Evolutionary conservation across 768 basidiomycete species (phyloP), one percentile per base, ranked within the genome.

Genomic region (Leccinum subgranulosum): DNA sequence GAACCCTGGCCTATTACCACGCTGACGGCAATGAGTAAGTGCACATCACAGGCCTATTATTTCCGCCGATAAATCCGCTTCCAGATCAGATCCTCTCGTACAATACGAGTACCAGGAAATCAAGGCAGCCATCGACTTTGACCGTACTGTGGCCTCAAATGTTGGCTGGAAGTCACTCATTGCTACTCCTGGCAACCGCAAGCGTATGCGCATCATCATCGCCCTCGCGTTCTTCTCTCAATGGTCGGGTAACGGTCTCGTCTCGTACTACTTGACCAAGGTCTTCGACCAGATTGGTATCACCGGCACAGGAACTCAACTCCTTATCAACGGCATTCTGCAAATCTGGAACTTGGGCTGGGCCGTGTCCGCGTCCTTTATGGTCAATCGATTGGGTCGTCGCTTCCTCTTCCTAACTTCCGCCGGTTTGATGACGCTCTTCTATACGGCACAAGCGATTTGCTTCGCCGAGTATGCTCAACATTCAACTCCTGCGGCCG

Each of bases 191-290:
- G 91, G 90, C 52, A 93, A 93, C 79, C 76, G 83, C 61, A 85
- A 78, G 72, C 88, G 92, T 57, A 80, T 92, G 80, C 74, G 81
- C 55, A 87, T 92, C 70, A 87, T 92, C 70, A 69, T 88, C 60
- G 86, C 86, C 49, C 76, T 92, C 55, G 88, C 87, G 49, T 88
- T 88, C 80, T 90, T 92, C 80, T 90, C 88, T 3, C 87, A 90
- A 64, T 91, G 88, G 90, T 90, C 87, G 10, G 90, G 88, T 14
- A 91, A 91, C 65, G 90, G 90, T 67, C 85, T 92, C 54, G 86
- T 90, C 51, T 90, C 87, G 7, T 91, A 87, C 78, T 92, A 92
- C 77, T 82, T 92, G 66, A 86, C 78, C 74, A 78, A 81, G 70
- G 85, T 92, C 52, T 84, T 93, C 71, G 70, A 79, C 60, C 76